Base-by-base conservation (phyloP, 495 filamentous ascomycete genomes). In the Gamarada debralockiae region DNA sequence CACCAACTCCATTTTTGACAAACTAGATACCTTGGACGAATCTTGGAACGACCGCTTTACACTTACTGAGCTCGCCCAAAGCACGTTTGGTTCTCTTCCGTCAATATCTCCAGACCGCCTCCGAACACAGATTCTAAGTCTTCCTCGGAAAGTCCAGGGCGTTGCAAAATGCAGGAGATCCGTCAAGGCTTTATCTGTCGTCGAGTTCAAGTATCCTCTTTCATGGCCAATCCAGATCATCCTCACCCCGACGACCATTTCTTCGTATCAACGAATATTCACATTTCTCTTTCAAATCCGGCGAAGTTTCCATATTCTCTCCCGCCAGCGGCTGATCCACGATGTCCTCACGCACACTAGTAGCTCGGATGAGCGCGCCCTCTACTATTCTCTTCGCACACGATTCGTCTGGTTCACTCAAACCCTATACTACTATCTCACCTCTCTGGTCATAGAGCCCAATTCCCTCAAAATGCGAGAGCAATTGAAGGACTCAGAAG, bases 161-260 rank as follows among this genome's bases (percentile, higher is more conserved):
- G 62, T 72, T 18, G 58, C 62, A 6, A 67, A 65, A 6, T 56
- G 69, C 22, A 67, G 78, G 33, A 65, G 56, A 53, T 72, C 73
- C 2, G 71, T 80, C 24, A 71, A 73, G 13, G 50, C 57, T 15
- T 72, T 91, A 7, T 69, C 77, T 9, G 67, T 65, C n/a, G 70
- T 89, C 4, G 74, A 71, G 6, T 71, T 89, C 10, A 71, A 70
- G 3, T 88, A 85, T 55, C 67, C 77, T 42, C 73, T 97, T 3
- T 81, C 87, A 7, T 96, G 92, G 92, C 83, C 90, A 0, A 74
- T 95, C n/a, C 85, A 84, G 29, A 93, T 96, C 43, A 80, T 97
- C 20, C 74, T 96, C 41, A 79, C 76, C 0, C 76, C 78, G 21
- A 68, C 76, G 3, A 77, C 82, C 0, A 74, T 92, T 22, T 47